These are phyloP conservation scores for Solanum chacoense DNA, from an alignment of 305 asterid genomes.

Conservation along the genomic window DNA sequence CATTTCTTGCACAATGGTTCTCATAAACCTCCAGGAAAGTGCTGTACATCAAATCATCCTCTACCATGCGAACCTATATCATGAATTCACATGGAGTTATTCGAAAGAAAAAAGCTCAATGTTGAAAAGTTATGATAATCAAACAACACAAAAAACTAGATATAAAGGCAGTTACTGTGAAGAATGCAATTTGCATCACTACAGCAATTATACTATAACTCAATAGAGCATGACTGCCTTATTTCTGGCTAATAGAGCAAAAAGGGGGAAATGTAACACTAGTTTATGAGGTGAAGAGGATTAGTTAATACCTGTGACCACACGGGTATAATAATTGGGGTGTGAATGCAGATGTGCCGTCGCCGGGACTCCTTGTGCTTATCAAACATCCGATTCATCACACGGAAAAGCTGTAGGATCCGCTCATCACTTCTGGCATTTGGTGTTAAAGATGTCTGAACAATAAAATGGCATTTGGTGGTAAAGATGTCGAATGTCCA, in stretches of 20 bases:
- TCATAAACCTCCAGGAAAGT: slow-evolving; percentile 98
- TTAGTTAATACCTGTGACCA: slow-evolving; percentile 84
- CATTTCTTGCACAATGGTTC: slow-evolving; percentile 95
- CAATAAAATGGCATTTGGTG: slow-evolving; percentile 84
- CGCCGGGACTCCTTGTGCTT: slow-evolving; percentile 98
- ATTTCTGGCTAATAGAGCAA: neutral
- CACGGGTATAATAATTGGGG: slow-evolving; percentile 96
- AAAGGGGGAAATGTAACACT: neutral
- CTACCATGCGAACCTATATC: slow-evolving; percentile 96
- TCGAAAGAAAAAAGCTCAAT: neutral
- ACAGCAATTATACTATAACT: neutral
- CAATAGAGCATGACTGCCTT: neutral
- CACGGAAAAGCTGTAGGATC: slow-evolving; percentile 96
- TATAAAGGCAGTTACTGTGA: neutral
- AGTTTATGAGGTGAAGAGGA: neutral
- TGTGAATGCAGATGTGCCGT: slow-evolving; percentile 91
- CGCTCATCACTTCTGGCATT: slow-evolving; percentile 99
- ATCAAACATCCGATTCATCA: slow-evolving; percentile 96
- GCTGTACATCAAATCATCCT: slow-evolving; percentile 96
- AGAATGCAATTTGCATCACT: neutral
- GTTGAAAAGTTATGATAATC: neutral
- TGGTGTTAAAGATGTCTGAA: slow-evolving; percentile 97
- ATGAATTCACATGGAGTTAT: neutral
- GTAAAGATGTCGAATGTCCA: slow-evolving; percentile 86
- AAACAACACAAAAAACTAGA: neutral